Conservation (phyloP, 768 basidiomycete genomes). For the Gyrodon lividus region DNA sequence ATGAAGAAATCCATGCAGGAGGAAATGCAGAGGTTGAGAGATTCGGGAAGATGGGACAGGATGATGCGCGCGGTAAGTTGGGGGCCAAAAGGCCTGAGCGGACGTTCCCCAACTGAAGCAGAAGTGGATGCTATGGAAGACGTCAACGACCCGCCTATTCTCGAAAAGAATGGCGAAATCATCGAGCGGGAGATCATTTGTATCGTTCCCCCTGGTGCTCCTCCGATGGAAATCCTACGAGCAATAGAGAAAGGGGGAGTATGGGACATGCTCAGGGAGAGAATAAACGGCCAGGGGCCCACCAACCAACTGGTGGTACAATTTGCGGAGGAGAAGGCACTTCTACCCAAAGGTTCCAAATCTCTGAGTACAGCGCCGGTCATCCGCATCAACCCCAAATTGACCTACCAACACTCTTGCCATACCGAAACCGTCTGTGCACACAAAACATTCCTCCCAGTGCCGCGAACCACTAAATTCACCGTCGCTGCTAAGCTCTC, state of each 20-base stretch:
- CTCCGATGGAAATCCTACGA: background rate
- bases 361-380: background rate
- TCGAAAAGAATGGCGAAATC: constrained; percentile 8
- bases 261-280: constrained; percentile 1
- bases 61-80: constrained; percentile 13
- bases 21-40: constrained; percentile 22
- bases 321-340: background rate
- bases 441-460: background rate
- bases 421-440: constrained; percentile 3
- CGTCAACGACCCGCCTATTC: background rate
- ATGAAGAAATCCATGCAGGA: constrained; percentile 31
- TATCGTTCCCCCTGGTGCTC: background rate
- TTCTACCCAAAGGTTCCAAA: background rate
- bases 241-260: background rate
- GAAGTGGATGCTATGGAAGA: background rate
- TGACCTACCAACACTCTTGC: constrained; percentile 12
- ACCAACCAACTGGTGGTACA: background rate
- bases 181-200: constrained; percentile 20
- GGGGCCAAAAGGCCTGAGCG: constrained; percentile 10
- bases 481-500: constrained; percentile 48
- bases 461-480: constrained; percentile 36
- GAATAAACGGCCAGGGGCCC: background rate
- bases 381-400: constrained; percentile 15
- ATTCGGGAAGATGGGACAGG: constrained; percentile 19
- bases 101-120: background rate